Percentiles rank a stretch among this genome's conserved stretches.
phyloP scores from a whole-genome alignment of 1,139 yeast genomes.

The Yamadazyma diddensiae region DNA sequence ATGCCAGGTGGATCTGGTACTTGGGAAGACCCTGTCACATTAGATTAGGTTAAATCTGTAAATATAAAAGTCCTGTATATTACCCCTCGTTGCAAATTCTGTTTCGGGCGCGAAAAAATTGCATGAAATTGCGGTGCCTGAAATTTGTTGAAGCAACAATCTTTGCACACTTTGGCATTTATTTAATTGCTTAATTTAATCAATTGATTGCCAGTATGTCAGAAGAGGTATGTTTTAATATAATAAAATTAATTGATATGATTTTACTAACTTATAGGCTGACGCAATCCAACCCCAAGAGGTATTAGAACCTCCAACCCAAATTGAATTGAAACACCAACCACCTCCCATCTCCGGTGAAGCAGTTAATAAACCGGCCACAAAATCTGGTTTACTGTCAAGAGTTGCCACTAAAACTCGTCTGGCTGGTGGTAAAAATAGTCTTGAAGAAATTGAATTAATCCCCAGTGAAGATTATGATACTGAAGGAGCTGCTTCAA shows the following conservation, averaged over 20 bases:
- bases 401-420: slow-evolving; percentile 8
- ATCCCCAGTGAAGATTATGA: slow-evolving; percentile 36
- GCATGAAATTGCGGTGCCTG: slow-evolving; percentile 5
- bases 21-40: slow-evolving; percentile 36
- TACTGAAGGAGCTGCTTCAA: slow-evolving; percentile 31
- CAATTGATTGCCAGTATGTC: slow-evolving; percentile 4
- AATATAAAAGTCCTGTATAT: too few species aligned
- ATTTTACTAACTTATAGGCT: slow-evolving; percentile 5
- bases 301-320: slow-evolving; percentile 24
- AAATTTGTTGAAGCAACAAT: slow-evolving; percentile 6
- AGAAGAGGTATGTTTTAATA: slow-evolving; percentile 3
- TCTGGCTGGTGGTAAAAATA: slow-evolving; percentile 2
- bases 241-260: background rate
- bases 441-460: slow-evolving; percentile 14
- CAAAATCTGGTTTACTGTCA: slow-evolving; percentile 6
- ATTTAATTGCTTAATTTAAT: background rate
- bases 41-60: too few species aligned
- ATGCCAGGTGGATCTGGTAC: slow-evolving; percentile 21
- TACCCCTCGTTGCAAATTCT: background rate
- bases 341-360: slow-evolving; percentile 13
- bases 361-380: slow-evolving; percentile 8
- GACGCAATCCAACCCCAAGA: slow-evolving; percentile 22
- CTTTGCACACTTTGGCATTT: background rate
- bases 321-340: slow-evolving; percentile 16
- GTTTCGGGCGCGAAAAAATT: background rate